Conservation (phyloP, 768 basidiomycete genomes). For the Russula earlei region DNA sequence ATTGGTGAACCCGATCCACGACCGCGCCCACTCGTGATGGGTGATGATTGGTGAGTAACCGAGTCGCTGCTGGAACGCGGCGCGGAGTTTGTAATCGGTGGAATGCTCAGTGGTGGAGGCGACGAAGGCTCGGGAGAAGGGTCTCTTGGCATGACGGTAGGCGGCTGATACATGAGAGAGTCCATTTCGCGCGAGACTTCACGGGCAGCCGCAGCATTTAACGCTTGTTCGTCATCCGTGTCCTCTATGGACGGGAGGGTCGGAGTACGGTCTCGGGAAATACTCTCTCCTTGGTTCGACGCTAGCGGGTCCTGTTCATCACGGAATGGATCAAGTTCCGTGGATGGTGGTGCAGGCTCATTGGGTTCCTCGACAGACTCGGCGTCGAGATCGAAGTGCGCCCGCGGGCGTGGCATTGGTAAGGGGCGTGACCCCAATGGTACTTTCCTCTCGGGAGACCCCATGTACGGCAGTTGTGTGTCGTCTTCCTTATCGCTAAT, state of each 20-base stretch:
- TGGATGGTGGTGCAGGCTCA: neutral
- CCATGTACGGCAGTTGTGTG: conserved; percentile 25
- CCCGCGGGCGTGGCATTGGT: conserved; percentile 9
- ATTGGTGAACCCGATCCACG: conserved; percentile 8
- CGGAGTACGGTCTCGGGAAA: neutral
- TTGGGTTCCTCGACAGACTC: neutral
- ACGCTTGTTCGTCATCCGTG: conserved; percentile 40
- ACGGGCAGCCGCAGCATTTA: conserved; percentile 58
- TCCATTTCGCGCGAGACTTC: conserved; percentile 61
- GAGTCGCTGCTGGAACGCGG: conserved; percentile 22
- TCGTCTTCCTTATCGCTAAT: conserved; percentile 22
- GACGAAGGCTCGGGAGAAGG: conserved; percentile 19
- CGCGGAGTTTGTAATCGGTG: conserved; percentile 6
- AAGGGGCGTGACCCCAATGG: conserved; percentile 10
- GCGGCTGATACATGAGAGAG: conserved; percentile 37
- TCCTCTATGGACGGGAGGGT: conserved; percentile 20
- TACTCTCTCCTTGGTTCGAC: neutral
- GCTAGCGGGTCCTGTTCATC: neutral
- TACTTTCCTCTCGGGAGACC: conserved; percentile 9
- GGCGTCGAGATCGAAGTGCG: neutral
- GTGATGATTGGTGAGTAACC: conserved; percentile 23
- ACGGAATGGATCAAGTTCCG: neutral
- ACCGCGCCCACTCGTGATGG: conserved; percentile 2
- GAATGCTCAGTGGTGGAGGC: conserved; percentile 35
- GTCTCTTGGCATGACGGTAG: conserved; percentile 15